Percentiles rank a stretch among this genome's conserved stretches.
Conservation (phyloP, 495 filamentous ascomycete genomes). For the Lasiosphaeria hispida region DNA sequence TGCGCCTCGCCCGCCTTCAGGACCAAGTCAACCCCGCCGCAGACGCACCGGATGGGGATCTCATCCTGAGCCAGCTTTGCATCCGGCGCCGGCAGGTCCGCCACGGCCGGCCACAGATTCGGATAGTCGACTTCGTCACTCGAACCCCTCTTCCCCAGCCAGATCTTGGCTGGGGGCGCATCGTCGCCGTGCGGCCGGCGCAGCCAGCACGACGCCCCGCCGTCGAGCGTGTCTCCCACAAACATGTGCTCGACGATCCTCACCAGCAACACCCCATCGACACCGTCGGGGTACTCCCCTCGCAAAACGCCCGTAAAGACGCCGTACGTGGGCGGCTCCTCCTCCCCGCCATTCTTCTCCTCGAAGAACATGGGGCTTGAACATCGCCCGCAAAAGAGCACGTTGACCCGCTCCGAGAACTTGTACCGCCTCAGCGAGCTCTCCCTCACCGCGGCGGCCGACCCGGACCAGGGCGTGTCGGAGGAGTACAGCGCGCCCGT, state of each 20-base stretch:
- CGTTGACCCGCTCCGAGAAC: constrained; percentile 25
- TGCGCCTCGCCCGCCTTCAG: constrained; percentile 24
- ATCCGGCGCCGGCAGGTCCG: not conserved
- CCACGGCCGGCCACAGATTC: not conserved
- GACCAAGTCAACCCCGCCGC: constrained; percentile 46
- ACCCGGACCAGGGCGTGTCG: constrained; percentile 23
- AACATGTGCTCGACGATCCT: constrained; percentile 40
- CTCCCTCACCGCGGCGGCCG: not conserved
- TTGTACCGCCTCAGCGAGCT: constrained; percentile 33
- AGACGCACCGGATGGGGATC: constrained; percentile 45
- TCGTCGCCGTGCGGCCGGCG: constrained; percentile 27
- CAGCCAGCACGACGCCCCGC: constrained; percentile 42
- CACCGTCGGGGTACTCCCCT: not conserved
- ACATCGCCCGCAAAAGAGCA: constrained; percentile 48
- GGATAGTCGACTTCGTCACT: constrained; percentile 22
- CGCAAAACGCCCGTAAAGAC: constrained; percentile 35
- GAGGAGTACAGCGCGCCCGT: constrained; percentile 34
- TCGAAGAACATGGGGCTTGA: constrained; percentile 45
- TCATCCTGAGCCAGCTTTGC: not conserved
- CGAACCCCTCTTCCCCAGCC: constrained; percentile 16
- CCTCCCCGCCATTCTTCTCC: not conserved
- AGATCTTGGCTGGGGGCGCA: constrained; percentile 10
- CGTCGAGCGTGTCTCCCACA: constrained; percentile 44
- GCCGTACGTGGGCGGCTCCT: not conserved
- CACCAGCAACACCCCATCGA: constrained; percentile 31